Conservation (phyloP, 129 eudicot genomes). For the Flaveria bidentis region DNA sequence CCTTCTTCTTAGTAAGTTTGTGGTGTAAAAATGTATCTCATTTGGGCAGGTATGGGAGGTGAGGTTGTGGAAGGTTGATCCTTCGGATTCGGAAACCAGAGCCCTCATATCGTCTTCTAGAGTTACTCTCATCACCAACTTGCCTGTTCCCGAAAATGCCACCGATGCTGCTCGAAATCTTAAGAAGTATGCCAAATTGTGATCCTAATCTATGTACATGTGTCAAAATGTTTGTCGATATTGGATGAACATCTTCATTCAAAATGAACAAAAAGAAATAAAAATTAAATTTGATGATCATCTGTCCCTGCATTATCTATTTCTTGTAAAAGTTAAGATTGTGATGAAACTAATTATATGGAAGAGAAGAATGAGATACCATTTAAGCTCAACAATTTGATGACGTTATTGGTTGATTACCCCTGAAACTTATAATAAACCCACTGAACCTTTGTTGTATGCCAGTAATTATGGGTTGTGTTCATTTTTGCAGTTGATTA, state of each 20-base stretch:
- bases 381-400: neutral
- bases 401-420: neutral
- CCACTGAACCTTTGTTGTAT: neutral
- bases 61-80: slow-evolving; percentile 60
- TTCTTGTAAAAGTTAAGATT: neutral
- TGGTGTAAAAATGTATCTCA: neutral
- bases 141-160: slow-evolving; percentile 60
- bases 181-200: slow-evolving; percentile 63
- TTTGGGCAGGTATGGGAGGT: slow-evolving; percentile 83
- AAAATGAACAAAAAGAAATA: too few species aligned
- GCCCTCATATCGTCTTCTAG: slow-evolving; percentile 60
- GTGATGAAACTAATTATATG: neutral
- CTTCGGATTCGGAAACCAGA: slow-evolving; percentile 38
- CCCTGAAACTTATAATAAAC: neutral
- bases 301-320: neutral
- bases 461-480: neutral
- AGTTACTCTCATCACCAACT: slow-evolving; percentile 62
- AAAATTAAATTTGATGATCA: neutral
- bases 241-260: neutral
- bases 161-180: slow-evolving; percentile 49
- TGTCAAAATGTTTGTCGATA: neutral
- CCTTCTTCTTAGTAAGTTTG: too few species aligned
- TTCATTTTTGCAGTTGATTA: neutral
- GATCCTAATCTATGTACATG: slow-evolving; percentile 12
- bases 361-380: neutral